phyloP scores from a whole-genome alignment of 1,284 basidiomycete genomes.

The Jaminaea rosea region DNA sequence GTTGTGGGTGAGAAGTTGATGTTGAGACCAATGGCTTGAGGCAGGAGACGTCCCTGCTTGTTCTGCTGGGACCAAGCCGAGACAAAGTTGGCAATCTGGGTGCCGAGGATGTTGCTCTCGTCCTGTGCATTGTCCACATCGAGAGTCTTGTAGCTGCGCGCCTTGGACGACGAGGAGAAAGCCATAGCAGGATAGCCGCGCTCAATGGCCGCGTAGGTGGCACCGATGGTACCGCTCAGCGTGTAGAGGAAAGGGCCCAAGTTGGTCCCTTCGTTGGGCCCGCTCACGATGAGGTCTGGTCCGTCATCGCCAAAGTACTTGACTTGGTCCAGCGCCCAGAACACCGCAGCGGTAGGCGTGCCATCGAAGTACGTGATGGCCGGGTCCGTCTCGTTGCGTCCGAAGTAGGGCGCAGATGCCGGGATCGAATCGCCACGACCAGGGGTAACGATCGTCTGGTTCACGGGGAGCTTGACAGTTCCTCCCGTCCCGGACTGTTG shows the following conservation, averaged over 20 bases:
- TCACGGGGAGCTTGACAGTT: constrained; percentile 30
- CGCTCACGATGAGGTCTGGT: constrained; percentile 19
- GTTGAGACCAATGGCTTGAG: constrained; percentile 26
- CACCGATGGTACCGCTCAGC: constrained; percentile 35
- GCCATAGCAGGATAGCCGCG: constrained; percentile 30
- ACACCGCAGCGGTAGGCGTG: constrained; percentile 22
- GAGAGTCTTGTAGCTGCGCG: constrained; percentile 19
- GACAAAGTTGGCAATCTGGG: constrained; percentile 32
- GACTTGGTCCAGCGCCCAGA: constrained; percentile 26
- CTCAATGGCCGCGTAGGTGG: constrained; percentile 24
- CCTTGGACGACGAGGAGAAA: constrained; percentile 24
- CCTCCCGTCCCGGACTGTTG: constrained; percentile 38
- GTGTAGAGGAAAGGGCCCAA: constrained; percentile 32
- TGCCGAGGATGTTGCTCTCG: constrained; percentile 21
- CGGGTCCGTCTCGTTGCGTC: constrained; percentile 16
- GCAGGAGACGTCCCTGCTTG: constrained; percentile 13
- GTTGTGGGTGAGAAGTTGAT: constrained; percentile 32
- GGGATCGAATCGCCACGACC: constrained; percentile 22
- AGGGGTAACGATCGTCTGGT: constrained; percentile 20
- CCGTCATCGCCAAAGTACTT: constrained; percentile 19
- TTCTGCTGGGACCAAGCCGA: constrained; percentile 1
- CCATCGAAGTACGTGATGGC: constrained; percentile 29
- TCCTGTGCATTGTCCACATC: constrained; percentile 22
- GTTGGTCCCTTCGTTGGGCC: constrained; percentile 27
- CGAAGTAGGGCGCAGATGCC: constrained; percentile 17